phyloP scores from a whole-genome alignment of 2,329 filamentous ascomycete genomes.

The Paraphaeosphaeria minitans region DNA sequence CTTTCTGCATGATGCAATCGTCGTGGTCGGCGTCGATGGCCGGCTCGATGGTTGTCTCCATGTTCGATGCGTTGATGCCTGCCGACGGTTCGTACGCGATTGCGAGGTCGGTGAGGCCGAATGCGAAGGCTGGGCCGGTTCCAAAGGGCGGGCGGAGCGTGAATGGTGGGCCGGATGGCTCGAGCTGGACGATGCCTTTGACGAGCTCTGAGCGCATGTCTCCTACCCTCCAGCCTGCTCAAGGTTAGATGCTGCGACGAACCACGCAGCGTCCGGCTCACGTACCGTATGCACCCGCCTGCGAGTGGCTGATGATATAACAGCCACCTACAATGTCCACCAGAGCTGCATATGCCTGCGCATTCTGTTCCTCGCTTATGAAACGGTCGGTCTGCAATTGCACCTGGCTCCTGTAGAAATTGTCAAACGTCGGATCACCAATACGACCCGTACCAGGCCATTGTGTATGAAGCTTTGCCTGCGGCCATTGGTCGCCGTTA shows the following conservation, averaged over 20 bases:
- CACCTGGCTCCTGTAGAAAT: constrained; percentile 53
- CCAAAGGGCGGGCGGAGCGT: constrained; percentile 50
- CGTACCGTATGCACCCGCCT: constrained; percentile 52
- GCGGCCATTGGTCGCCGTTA: constrained; percentile 46
- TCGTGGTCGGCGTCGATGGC: constrained; percentile 31
- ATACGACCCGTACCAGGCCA: constrained; percentile 45
- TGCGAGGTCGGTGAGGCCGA: constrained; percentile 41
- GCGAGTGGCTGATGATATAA: constrained; percentile 58
- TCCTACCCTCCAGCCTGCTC: constrained; percentile 3
- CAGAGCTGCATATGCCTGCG: constrained; percentile 49
- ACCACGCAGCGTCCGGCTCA: neutral
- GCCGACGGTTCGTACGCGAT: constrained; percentile 44
- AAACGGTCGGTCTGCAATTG: constrained; percentile 41
- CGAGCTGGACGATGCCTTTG: constrained; percentile 6
- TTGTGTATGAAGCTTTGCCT: constrained; percentile 52
- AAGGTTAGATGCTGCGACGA: neutral
- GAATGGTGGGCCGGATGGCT: constrained; percentile 6
- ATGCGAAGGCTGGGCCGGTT: constrained; percentile 41
- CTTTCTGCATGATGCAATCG: constrained; percentile 48
- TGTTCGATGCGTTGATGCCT: constrained; percentile 21
- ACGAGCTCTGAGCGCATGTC: constrained; percentile 5
- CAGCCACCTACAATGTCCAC: constrained; percentile 51
- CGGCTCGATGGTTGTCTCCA: constrained; percentile 29
- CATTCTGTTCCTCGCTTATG: constrained; percentile 40
- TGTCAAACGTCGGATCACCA: constrained; percentile 57